Evolutionary conservation across 805 yeast species (phyloP), one percentile per base, ranked within the genome.

Genomic region (Candida nanaspora): DNA sequence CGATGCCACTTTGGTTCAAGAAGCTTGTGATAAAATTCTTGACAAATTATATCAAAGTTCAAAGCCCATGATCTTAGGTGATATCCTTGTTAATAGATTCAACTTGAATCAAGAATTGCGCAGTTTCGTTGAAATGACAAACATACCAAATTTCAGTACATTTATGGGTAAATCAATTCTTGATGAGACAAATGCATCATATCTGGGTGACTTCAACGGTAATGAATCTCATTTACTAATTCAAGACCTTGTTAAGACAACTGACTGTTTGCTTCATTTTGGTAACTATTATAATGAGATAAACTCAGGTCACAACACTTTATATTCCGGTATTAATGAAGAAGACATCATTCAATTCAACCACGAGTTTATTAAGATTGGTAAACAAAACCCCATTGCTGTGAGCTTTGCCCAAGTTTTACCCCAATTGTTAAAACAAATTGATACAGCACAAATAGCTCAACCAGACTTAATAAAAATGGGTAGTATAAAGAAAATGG

Each of bases 241-340:
- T 23, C 62, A 65, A 32, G 62, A 68, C 35, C 72, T 66, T 46
- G 74, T 72, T 41, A 69, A 74, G 38, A 44, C 68, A 3, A 70
- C 86, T 14, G 97, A 91, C 56, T 65, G 84, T 36, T 68, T 88
- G 15, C 48, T 89, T 32, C 76, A 76, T 52, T 63, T 86, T 47
- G 97, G 97, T 8, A 74, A 80, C 38, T 70, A 75, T 42, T 62
- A 69, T 41, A 76, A 81, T 43, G 93, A 83, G 56, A 74, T 79
- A 45, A 84, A 83, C 53, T 71, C 82, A 19, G 91, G 91, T 8
- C 70, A 69, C 32, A 78, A 74, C 57, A 61, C 82, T 1, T 65
- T 77, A 75, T 40, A 77, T 16, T 11, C 69, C 19, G 46, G 59
- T 2, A 49, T 69, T 29, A 44, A 52, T 6, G 49, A 52, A 5